These are phyloP conservation scores for Coniella lustricola DNA, from an alignment of 2,329 filamentous ascomycete species.

Conservation along the genomic window DNA sequence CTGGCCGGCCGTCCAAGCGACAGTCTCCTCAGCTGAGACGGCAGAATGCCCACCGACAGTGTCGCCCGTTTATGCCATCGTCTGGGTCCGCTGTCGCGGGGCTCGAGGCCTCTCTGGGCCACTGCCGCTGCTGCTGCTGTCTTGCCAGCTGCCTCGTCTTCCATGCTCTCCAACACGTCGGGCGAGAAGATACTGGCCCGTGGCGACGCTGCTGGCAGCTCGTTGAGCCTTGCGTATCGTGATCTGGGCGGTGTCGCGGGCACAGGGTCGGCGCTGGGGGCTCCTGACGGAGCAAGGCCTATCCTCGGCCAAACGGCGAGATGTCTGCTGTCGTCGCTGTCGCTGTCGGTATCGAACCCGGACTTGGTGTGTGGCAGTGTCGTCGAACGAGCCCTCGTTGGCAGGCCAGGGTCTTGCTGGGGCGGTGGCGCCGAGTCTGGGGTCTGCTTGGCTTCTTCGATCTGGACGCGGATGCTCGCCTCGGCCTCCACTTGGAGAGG, in stretches of 20 bases:
- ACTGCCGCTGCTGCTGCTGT: neutral
- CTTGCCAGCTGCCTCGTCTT: neutral
- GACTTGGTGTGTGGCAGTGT: too few relatives aligned
- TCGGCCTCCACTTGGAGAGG: neutral
- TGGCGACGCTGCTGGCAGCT: slow-evolving; percentile 6
- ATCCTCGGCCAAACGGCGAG: too few relatives aligned
- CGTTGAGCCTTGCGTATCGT: slow-evolving; percentile 10
- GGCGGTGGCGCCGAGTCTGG: neutral
- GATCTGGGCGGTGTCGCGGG: slow-evolving; percentile 6
- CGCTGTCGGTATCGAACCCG: too few relatives aligned
- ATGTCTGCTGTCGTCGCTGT: too few relatives aligned
- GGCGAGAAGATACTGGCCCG: neutral
- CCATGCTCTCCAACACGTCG: neutral
- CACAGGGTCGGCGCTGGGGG: too few relatives aligned
- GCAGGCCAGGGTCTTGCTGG: neutral
- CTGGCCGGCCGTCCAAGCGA: neutral
- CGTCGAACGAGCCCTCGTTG: too few relatives aligned
- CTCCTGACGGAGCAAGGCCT: too few relatives aligned
- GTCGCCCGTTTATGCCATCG: neutral
- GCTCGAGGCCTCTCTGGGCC: too few relatives aligned
- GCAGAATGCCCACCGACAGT: neutral
- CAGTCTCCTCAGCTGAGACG: neutral
- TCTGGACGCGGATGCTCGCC: neutral
- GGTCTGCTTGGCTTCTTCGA: neutral
- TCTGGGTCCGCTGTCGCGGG: neutral